Evolutionary conservation across 805 yeast species (phyloP), one percentile per base, ranked within the genome.

Genomic region (Clavispora carvajalis): DNA sequence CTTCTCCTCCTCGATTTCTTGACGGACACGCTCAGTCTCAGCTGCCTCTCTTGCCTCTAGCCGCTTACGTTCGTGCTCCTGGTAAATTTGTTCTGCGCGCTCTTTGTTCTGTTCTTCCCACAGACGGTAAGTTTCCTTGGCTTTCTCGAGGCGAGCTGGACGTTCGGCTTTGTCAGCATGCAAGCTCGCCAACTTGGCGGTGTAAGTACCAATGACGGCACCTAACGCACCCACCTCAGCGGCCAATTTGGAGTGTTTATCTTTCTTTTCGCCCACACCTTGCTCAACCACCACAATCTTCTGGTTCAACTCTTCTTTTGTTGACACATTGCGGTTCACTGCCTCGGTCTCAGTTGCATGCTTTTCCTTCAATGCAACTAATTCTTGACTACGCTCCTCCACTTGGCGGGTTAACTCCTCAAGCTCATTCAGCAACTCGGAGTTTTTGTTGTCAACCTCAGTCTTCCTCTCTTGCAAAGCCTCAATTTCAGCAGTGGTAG

Each of bases 51-150:
- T 51, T 15, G 73, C 79, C 40, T 69, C 58, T 9, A 49, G 37
- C 43, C 53, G 51, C 41, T 47, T 40, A 31, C 43, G 53, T 38
- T 51, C 53, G 37, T 47, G 49, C 25, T 51, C 55, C 17, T 34
- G 31, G n/a, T 48, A 52, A 9, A 41, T 71, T 59, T 53, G 59
- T 52, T 48, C 70, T 49, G 49, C 58, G 34, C 73, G 55, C n/a
- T 57, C 64, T 34, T 65, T 62, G 56, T 65, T 64, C 45, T 76
- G 79, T 5, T 51, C 51, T 45, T 68, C 65, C 81, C 81, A 77
- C 16, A 56, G 57, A 21, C 49, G 40, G 38, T 54, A 60, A 34
- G 73, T 58, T 33, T 67, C 54, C 47, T 67, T 59, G 15, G 80
- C 80, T 7, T 60, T 66, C 16, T 47, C 50, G 41, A 72, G 64